These are phyloP conservation scores for Eucalyptus pauciflora DNA, from an alignment of 345 rosid species.

Conservation along the genomic window DNA sequence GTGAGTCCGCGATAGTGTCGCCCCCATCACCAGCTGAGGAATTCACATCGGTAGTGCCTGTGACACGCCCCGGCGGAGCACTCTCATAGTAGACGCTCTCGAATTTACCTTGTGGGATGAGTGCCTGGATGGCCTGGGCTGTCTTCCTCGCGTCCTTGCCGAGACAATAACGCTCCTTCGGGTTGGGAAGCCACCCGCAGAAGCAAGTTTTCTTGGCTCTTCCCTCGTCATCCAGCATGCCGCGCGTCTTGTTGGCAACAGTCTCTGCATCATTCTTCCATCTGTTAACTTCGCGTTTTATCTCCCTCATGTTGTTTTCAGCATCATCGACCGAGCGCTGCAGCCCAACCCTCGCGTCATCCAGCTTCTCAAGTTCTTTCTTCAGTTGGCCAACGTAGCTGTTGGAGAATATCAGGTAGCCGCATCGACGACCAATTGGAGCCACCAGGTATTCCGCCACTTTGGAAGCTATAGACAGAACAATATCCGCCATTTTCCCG, in stretches of 20 bases:
- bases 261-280: background rate
- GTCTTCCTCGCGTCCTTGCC: background rate
- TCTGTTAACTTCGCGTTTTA: too few species aligned
- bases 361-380: background rate
- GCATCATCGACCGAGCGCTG: too few species aligned
- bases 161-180: background rate
- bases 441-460: background rate
- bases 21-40: fast-evolving
- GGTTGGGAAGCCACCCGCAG: background rate
- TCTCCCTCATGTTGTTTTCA: too few species aligned
- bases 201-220: background rate
- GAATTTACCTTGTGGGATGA: background rate
- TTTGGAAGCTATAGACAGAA: background rate
- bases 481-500: background rate
- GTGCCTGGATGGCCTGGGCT: background rate
- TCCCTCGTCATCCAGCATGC: fast-evolving
- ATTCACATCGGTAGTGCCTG: background rate
- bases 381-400: background rate
- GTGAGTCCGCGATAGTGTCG: fast-evolving
- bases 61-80: fast-evolving
- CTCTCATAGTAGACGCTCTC: background rate
- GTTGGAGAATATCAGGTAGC: background rate
- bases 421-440: background rate
- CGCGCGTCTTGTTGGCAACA: fast-evolving
- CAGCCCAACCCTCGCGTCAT: background rate